phyloP scores from a whole-genome alignment of 2,329 filamentous ascomycete genomes.

The Trichoderma lentiforme region DNA sequence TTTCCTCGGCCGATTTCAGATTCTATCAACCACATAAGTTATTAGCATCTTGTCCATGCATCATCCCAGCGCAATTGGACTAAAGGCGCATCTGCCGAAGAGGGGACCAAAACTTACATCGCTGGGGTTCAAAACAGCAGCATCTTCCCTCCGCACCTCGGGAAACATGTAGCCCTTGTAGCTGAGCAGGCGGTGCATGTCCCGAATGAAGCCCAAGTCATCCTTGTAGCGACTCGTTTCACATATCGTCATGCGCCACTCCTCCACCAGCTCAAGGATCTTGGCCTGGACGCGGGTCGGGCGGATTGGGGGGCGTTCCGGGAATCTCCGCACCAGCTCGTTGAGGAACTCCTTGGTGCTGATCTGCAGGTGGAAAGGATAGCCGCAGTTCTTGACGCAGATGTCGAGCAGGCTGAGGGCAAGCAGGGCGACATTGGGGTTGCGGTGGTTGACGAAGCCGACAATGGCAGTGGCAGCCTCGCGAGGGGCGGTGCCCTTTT shows the following conservation, averaged over 20 bases:
- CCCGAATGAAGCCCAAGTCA: constrained; percentile 89
- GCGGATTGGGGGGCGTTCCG: constrained; percentile 85
- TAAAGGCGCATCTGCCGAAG: constrained; percentile 11
- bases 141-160: constrained; percentile 87
- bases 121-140: constrained; percentile 91
- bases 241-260: constrained; percentile 98
- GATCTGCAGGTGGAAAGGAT: constrained; percentile 97
- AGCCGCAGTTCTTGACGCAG: constrained; percentile 99
- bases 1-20: constrained; percentile 92
- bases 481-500: constrained; percentile 92
- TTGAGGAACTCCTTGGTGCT: constrained; percentile 99
- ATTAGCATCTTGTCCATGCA: not conserved
- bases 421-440: constrained; percentile 88
- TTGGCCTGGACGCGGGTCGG: constrained; percentile 83
- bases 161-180: constrained; percentile 98
- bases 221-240: constrained; percentile 97
- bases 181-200: constrained; percentile 93
- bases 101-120: constrained; percentile 62
- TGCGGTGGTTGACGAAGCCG: constrained; percentile 92
- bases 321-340: constrained; percentile 92
- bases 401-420: constrained; percentile 93
- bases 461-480: constrained; percentile 94
- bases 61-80: not conserved
- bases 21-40: constrained; percentile 54
- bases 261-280: constrained; percentile 94